Evolutionary conservation across 129 eudicot genomes (phyloP), one percentile per base, ranked within the genome.

Genomic region (Lonicera japonica): DNA sequence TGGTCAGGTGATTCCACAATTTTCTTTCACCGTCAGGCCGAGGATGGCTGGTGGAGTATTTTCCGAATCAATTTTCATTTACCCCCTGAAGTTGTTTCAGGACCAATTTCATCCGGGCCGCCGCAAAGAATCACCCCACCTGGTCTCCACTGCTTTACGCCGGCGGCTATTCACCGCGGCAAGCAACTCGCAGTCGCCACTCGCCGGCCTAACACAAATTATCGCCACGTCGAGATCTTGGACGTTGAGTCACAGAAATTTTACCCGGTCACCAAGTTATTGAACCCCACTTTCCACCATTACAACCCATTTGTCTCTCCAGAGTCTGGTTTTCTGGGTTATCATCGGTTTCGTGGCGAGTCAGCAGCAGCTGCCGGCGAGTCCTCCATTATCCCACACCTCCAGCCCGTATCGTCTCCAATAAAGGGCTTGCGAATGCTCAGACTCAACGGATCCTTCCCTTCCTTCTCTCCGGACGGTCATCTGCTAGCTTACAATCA

Each of bases 31-130:
- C 82, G 95, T 0, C 83, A 70, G 67, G 72, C 90, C 4, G 94
- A 86, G 1, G 97, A 90, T 56, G 97, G 95, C 0, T 86, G 95
- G 95, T 86, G 95, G 97, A 90, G 95, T 68, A 70, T 86, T 68
- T 90, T 71, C 65, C 47, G 73, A n/a, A n/a, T n/a, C n/a, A n/a
- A n/a, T 14, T 19, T 84, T 0, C 79, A 83, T 11, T 70, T 86
- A 24, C 58, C 75, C 3, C 29, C 73, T 43, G 73, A 57, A 0
- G 8, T 43, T 43, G 10, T 9, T 1, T 13, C 70, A 9, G 56
- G 18, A 15, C n/a, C n/a, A n/a, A n/a, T 56, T 48, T 40, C 69
- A 18, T 20, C 6, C 47, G 0, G 4, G 6, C 69, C 79, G 6
- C 87, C 95, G 23, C 29, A 11, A 21, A 95, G 95, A 8, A 75